Percentiles rank a stretch among this genome's conserved stretches.
phyloP scores from a whole-genome alignment of 2,329 filamentous ascomycete genomes.

The Orbilia blumenaviensis region DNA sequence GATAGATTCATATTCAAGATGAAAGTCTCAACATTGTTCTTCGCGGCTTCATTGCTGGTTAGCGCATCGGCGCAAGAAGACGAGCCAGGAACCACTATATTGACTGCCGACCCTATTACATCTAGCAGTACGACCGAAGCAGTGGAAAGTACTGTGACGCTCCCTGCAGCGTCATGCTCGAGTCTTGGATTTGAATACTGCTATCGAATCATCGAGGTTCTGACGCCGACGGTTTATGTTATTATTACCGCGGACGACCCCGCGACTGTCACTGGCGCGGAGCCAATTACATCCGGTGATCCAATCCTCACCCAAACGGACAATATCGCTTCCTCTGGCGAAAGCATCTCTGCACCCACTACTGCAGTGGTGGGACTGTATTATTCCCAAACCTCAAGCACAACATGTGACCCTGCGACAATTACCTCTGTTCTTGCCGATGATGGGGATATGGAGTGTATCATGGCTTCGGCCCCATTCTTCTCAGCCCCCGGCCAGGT shows the following conservation, averaged over 20 bases:
- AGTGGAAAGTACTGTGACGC: conserved; percentile 1
- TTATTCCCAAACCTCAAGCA: conserved; percentile 19
- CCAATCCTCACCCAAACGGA: conserved; percentile 36
- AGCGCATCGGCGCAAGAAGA: conserved; percentile 4
- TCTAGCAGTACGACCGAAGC: conserved; percentile 7
- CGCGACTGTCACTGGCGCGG: background rate
- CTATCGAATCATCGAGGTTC: conserved; percentile 10
- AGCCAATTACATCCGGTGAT: conserved; percentile 46
- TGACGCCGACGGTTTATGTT: conserved; percentile 42
- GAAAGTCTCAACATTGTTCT: conserved; percentile 21
- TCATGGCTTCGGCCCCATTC: background rate
- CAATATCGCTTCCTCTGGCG: conserved; percentile 31
- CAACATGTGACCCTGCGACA: conserved; percentile 21
- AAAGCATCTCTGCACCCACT: background rate
- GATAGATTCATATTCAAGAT: conserved; percentile 22
- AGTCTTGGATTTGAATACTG: conserved; percentile 18
- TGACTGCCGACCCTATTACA: background rate
- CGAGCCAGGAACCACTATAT: background rate
- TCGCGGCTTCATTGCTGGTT: conserved; percentile 15
- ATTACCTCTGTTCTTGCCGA: conserved; percentile 22
- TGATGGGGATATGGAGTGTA: conserved; percentile 2
- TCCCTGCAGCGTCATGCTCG: conserved; percentile 24
- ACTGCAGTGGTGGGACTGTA: conserved; percentile 13
- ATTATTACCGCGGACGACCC: conserved; percentile 33
- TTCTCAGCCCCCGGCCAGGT: conserved; percentile 4